Percentiles rank a stretch among this genome's conserved stretches.
Evolutionary conservation across 2,329 filamentous ascomycete species (phyloP).

Genomic region (Pseudogymnoascus sp.): DNA sequence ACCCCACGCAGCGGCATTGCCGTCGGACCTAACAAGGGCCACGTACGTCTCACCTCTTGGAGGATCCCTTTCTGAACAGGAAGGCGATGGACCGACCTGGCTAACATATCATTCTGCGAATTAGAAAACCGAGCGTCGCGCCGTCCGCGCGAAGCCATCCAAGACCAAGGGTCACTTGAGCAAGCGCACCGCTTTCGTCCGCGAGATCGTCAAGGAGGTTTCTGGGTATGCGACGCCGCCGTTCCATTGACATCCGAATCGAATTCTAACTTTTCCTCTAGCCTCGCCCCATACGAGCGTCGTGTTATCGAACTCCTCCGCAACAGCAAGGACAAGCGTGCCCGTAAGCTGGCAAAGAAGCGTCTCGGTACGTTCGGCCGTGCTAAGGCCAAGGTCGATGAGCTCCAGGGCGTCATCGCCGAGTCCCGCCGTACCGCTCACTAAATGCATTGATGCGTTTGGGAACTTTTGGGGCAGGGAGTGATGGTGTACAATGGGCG

Average conservation of each 20-base stretch:
- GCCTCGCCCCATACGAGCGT: constrained; percentile 92
- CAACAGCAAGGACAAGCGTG: constrained; percentile 99
- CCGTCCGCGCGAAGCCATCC: constrained; percentile 69
- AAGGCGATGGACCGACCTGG: constrained; percentile 52
- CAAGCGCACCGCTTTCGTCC: constrained; percentile 94
- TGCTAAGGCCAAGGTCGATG: constrained; percentile 99
- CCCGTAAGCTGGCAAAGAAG: constrained; percentile 99
- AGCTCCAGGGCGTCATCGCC: constrained; percentile 95
- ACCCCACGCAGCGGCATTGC: constrained; percentile 49
- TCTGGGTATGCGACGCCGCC: constrained; percentile 59
- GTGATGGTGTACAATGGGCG: constrained; percentile 10
- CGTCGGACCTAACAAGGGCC: constrained; percentile 55
- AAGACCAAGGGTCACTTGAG: constrained; percentile 91
- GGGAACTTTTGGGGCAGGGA: constrained; percentile 2
- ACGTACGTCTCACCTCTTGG: constrained; percentile 69
- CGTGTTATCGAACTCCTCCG: constrained; percentile 98
- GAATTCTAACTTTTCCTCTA: constrained; percentile 26
- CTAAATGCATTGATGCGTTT: constrained; percentile 38
- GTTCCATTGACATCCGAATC: neutral
- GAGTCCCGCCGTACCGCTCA: constrained; percentile 77
- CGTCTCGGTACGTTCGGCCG: constrained; percentile 98
- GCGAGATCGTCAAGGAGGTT: constrained; percentile 97
- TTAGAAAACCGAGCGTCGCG: constrained; percentile 77
- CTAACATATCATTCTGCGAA: constrained; percentile 24
- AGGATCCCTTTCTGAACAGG: constrained; percentile 54